A percentile compares a stretch with the other conserved stretches of the same genome.
phyloP scores from a whole-genome alignment of 1,284 basidiomycete genomes.

The Wallemia ichthyophaga region DNA sequence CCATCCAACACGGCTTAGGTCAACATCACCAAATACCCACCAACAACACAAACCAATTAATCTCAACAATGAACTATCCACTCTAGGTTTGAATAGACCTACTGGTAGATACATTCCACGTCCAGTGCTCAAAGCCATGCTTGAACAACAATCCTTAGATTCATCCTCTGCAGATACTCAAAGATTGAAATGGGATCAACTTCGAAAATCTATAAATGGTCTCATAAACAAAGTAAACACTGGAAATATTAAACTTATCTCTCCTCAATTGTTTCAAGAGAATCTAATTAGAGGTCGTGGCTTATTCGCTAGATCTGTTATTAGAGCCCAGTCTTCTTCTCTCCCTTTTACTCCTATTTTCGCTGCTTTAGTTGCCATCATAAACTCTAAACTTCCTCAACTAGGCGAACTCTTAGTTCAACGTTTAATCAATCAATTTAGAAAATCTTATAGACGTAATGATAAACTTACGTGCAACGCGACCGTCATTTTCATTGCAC shows the following conservation, averaged over 20 bases:
- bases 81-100: conserved; percentile 22
- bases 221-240: conserved; percentile 95
- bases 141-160: conserved; percentile 55
- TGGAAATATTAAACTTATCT: conserved; percentile 82
- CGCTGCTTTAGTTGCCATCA: conserved; percentile 67
- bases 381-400: conserved; percentile 92
- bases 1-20: no score
- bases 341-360: conserved; percentile 95
- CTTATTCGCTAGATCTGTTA: conserved; percentile 67
- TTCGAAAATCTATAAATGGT: conserved; percentile 94
- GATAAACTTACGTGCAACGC: conserved; percentile 92
- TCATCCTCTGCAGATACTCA: not conserved
- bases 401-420: conserved; percentile 74
- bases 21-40: no score
- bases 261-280: conserved; percentile 75
- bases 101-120: conserved; percentile 95
- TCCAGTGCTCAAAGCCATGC: conserved; percentile 63
- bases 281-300: conserved; percentile 73
- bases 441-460: conserved; percentile 80
- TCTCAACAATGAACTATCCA: conserved; percentile 21
- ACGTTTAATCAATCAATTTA: conserved; percentile 76
- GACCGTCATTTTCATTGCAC: conserved; percentile 80
- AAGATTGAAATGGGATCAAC: conserved; percentile 78
- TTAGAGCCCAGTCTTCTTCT: conserved; percentile 91
- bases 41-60: no score